Base-by-base conservation (phyloP, 2,329 filamentous ascomycete species). In the Fusarium sp. region DNA sequence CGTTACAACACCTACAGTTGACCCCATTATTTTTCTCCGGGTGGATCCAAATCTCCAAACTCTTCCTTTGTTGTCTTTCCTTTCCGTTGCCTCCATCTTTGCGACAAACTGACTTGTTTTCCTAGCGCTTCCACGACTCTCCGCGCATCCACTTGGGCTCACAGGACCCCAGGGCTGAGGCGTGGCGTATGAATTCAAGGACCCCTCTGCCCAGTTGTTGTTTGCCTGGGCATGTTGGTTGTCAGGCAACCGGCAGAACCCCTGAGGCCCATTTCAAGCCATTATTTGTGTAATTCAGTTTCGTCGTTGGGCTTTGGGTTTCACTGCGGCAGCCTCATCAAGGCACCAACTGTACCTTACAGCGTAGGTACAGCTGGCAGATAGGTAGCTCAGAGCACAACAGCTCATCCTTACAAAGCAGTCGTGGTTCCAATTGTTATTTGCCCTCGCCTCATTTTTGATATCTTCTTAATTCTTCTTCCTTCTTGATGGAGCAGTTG, bases 41-140 rank as follows among this genome's bases (percentile, higher is more conserved):
- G 70, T 72, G 70, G 69, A 56, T 60, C 68, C 55, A 25, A n/a
- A 42, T 56, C 57, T 54, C 63, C 49, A 71, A 50, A 36, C 55
- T 65, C 69, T 72, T 72, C 69, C 59, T 53, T 64, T 64, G 41
- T 52, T 59, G 47, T 61, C 60, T 60, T 44, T 57, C 44, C 42
- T 58, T 41, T 57, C 41, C 35, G 35, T 71, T 47, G 62, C 65
- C 69, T 71, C 62, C 55, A 66, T 71, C 50, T 53, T 33, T 67
- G n/a, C 62, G 47, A 8, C 47, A 53, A 54, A 54, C 38, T 63
- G 39, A 68, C 46, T 52, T 41, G 46, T 62, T 39, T 76, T 76
- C 74, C 66, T 72, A 72, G 70, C 63, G 68, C 71, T 76, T 76
- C 75, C 75, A 76, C 59, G 66, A 50, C 60, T 33, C 64, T 76